Evolutionary conservation across 257 asterid species (phyloP), one percentile per base, ranked within the genome.

Genomic region (Oldenlandia corymbosa): DNA sequence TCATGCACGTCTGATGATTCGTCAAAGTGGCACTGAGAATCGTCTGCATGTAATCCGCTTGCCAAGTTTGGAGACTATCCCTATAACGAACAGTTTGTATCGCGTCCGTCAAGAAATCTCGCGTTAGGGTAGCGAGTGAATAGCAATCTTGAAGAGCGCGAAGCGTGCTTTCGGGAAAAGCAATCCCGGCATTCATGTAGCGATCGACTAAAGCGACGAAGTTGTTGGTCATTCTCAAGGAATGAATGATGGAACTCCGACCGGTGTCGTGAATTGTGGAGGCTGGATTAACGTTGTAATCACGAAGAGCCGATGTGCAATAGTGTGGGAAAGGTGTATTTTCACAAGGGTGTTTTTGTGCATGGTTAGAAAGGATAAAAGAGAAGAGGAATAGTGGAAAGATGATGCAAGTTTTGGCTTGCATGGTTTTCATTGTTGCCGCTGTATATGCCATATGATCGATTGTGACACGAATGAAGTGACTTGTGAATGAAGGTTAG

Each of bases 91-190:
- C 32, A 0, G 68, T 5, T 14, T 64, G 67, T 10, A 49, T 73
- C 1, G 47, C 41, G 70, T 54, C 63, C 0, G 64, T 14, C 28
- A 90, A 62, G 60, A 81, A 68, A 58, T 85, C 91, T 1, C 75
- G 52, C 78, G 74, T 90, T 53, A 68, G 69, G 68, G 64, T 77
- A 0, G 88, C 87, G 3, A 90, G 71, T 21, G 52, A 71, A 30
- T 58, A 59, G 78, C 95, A 87, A 42, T 87, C 97, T 28, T 87
- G 63, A 20, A 90, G 89, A 1, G 95, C 91, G 0, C 83, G 75
- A 12, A 72, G 21, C 0, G 89, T 28, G 3, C 12, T 73, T 64
- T 55, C 26, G 0, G 70, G 18, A 36, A 58, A 49, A 46, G 41
- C 21, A 32, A 52, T 56, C 5, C 13, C 31, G 17, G n/a, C 76